Conservation (phyloP, 495 filamentous ascomycete genomes). For the Neurospora pannonica region DNA sequence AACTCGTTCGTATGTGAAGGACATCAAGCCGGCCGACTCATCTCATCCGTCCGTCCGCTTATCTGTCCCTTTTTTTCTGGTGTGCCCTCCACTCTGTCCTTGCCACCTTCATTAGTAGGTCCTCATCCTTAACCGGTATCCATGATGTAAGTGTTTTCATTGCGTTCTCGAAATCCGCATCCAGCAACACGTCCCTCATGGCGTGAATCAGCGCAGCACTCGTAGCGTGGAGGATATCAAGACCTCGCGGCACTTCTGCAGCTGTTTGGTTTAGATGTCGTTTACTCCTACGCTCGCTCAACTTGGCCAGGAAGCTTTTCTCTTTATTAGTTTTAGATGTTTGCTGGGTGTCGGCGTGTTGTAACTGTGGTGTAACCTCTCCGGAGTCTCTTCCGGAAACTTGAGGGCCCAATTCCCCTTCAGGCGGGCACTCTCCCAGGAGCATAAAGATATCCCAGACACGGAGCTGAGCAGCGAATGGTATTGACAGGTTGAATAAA, state of each 20-base stretch:
- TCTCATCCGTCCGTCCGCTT: constrained; percentile 13
- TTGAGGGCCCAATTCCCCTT: constrained; percentile 12
- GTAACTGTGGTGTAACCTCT: not conserved
- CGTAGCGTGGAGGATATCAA: constrained; percentile 87
- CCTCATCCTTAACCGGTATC: constrained; percentile 92
- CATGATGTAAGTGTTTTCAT: constrained; percentile 97
- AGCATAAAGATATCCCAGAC: constrained; percentile 99
- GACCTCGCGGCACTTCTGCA: constrained; percentile 28
- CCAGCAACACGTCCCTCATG: constrained; percentile 80
- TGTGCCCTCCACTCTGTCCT: constrained; percentile 82
- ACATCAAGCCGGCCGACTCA: not conserved
- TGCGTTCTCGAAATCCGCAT: constrained; percentile 91
- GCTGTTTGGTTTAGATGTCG: not conserved
- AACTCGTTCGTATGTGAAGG: not conserved
- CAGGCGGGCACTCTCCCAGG: constrained; percentile 57
- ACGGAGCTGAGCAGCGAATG: constrained; percentile 91
- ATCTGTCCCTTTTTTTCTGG: constrained; percentile 23
- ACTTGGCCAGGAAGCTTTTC: not conserved
- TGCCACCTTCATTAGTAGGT: constrained; percentile 90
- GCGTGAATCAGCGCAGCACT: constrained; percentile 88
- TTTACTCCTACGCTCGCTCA: not conserved
- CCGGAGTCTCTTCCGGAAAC: not conserved
- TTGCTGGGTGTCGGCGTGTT: constrained; percentile 4
- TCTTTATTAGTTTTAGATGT: not conserved
- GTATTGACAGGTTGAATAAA: constrained; percentile 94